phyloP scores from a whole-genome alignment of 2,329 filamentous ascomycete genomes.

The Cryphonectria japonica region DNA sequence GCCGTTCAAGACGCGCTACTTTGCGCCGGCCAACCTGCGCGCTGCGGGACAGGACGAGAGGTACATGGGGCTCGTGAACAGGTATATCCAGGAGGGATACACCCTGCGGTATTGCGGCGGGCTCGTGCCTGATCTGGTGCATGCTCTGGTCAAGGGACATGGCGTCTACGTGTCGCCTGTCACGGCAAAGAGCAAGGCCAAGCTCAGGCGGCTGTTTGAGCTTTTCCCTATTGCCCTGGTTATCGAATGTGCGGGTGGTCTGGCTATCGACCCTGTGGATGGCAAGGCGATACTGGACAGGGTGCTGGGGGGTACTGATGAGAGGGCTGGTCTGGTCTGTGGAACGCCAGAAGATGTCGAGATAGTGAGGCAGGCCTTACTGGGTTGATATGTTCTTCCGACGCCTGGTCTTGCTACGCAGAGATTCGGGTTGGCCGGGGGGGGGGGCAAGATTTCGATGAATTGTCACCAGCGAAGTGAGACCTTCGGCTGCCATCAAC shows the following conservation, averaged over 20 bases:
- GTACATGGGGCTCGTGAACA: slow-evolving; percentile 54
- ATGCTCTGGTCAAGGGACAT: slow-evolving; percentile 63
- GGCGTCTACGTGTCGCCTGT: slow-evolving; percentile 65
- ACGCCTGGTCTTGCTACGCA: too few species aligned
- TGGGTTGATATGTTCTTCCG: slow-evolving; percentile 1
- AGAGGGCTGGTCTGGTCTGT: slow-evolving; percentile 55
- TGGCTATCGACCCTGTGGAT: slow-evolving; percentile 53
- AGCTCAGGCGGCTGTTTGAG: slow-evolving; percentile 63
- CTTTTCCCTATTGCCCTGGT: slow-evolving; percentile 63
- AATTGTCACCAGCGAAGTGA: too few species aligned
- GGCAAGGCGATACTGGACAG: slow-evolving; percentile 47
- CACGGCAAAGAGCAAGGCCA: slow-evolving; percentile 54
- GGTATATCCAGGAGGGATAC: slow-evolving; percentile 57
- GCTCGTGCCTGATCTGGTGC: slow-evolving; percentile 63
- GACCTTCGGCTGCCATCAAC: too few species aligned
- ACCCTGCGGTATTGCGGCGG: slow-evolving; percentile 65
- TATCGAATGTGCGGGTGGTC: slow-evolving; percentile 62
- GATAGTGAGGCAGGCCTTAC: slow-evolving; percentile 35
- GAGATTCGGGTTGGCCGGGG: too few species aligned
- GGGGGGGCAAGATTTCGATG: too few species aligned
- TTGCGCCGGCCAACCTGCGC: slow-evolving; percentile 65
- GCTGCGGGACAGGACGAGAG: slow-evolving; percentile 53
- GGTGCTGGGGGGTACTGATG: slow-evolving; percentile 47
- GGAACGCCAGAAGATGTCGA: slow-evolving; percentile 55
- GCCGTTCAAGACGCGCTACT: slow-evolving; percentile 57